Conservation (phyloP, 2,329 filamentous ascomycete genomes). For the Pseudodiploospora longispora region DNA sequence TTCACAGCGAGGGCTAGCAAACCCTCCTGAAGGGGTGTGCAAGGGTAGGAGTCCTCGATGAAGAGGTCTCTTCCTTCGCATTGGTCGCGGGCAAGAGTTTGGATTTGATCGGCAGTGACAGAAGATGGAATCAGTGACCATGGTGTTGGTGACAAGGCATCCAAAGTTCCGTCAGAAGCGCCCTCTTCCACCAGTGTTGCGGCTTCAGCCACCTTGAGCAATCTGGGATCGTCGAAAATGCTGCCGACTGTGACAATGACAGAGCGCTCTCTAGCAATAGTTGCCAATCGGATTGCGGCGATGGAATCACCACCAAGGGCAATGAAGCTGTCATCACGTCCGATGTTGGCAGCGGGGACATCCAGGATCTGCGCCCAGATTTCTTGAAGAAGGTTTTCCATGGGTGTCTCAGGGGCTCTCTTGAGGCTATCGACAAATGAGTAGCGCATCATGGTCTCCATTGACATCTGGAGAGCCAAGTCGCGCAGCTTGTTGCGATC, state of each 20-base stretch:
- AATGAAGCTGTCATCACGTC: conserved; percentile 3
- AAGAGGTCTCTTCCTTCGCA: no score
- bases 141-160: no score
- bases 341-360: neutral
- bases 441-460: no score
- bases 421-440: no score
- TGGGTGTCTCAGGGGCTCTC: neutral
- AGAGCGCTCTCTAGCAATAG: neutral
- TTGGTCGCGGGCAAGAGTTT: no score
- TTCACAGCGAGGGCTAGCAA: conserved; percentile 2
- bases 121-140: no score
- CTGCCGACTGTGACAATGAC: conserved; percentile 1
- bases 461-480: no score
- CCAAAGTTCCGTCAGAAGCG: no score
- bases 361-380: conserved; percentile 4
- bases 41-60: conserved; percentile 3
- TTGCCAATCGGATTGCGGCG: conserved; percentile 4
- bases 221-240: neutral
- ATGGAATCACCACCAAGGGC: conserved; percentile 3
- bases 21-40: conserved; percentile 4
- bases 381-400: neutral
- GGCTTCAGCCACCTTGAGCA: no score
- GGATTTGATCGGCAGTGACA: no score
- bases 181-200: no score
- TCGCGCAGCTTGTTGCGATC: no score